phyloP scores from a whole-genome alignment of 768 basidiomycete genomes.

The Pulveroboletus ravenelii region DNA sequence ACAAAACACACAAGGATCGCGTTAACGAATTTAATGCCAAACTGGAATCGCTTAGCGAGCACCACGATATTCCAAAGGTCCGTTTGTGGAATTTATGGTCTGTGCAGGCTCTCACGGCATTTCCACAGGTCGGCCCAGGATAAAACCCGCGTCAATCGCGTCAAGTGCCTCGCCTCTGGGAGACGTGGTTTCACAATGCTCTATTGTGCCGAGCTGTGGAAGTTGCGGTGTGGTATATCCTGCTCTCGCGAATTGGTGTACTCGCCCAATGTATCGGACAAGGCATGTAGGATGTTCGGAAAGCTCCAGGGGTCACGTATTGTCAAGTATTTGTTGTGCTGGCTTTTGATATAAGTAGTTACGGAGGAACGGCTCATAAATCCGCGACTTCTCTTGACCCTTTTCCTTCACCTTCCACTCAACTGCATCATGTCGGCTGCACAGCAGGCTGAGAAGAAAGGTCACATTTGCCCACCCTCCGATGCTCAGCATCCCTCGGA shows the following conservation, averaged over 20 bases:
- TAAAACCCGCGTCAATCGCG: conserved; percentile 44
- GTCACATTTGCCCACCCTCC: conserved; percentile 51
- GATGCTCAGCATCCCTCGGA: conserved; percentile 69
- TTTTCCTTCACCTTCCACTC: conserved; percentile 31
- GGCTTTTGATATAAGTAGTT: conserved; percentile 35
- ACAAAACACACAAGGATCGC: conserved; percentile 89
- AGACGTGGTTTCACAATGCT: conserved; percentile 7
- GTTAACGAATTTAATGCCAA: conserved; percentile 87
- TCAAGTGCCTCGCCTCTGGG: conserved; percentile 20
- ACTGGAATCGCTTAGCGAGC: conserved; percentile 83
- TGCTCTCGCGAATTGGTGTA: conserved; percentile 2
- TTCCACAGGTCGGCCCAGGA: conserved; percentile 74
- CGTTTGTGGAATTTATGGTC: conserved; percentile 22
- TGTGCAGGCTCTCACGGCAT: conserved; percentile 28
- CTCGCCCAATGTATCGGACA: conserved; percentile 2
- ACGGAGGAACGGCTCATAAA: conserved; percentile 32
- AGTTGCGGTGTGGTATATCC: conserved; percentile 15
- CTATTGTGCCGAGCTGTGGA: conserved; percentile 16
- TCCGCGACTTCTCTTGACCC: conserved; percentile 33
- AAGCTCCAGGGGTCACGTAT: conserved; percentile 26
- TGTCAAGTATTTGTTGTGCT: conserved; percentile 33
- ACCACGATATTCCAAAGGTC: conserved; percentile 94
- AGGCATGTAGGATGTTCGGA: conserved; percentile 24
- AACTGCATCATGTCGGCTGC: conserved; percentile 36
- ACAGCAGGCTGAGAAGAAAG: conserved; percentile 41